Base-by-base conservation (phyloP, 352 stramenopile species). In the Phytopythium mirpurense region DNA sequence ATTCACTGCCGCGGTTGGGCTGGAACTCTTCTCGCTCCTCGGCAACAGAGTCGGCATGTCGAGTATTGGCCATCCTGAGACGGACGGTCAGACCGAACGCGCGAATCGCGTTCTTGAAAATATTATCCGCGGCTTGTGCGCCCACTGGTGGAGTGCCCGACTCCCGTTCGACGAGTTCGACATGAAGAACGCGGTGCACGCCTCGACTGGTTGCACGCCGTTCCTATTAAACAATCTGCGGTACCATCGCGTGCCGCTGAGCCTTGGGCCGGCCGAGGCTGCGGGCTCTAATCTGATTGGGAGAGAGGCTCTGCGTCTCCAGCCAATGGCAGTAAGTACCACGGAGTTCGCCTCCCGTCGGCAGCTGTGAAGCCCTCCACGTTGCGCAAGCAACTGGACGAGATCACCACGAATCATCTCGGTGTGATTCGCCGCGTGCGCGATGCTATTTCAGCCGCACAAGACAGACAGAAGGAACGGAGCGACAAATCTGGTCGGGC, bases 151-250 rank as follows among this genome's bases (percentile, higher is more conserved):
- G 58, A 51, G 38, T 5, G 16, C 38, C 2, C 31, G 18, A 15
- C 32, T 75, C 0, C 47, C 60, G 5, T 43, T 70, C 15, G 63
- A 57, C 32, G 51, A 69, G 34, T 70, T 71, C 37, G 63, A 51
- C 6, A 70, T 71, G 32, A 67, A 63, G 49, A 67, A 67, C 19
- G 48, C 51, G 15, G 57, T 65, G 31, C 56, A 65, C 29, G 59
- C 44, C 12, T 71, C 56, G 12, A 65, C 62, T 2, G 47, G 52
- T 21, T 46, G 44, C 32, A 67, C 53, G 14, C 57, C 51, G 11
- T 63, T 68, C 50, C 61, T 56, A 50, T 35, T 63, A 15, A 63
- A 67, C 45, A 35, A 24, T 1, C 19, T 57, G 1, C 29, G 55
- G 3, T 46, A 61, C 34, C 59, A 55, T n/a, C 51, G 47, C 31